Evolutionary conservation across 495 filamentous ascomycete species (phyloP).

Genomic region (Darksidea phi): DNA sequence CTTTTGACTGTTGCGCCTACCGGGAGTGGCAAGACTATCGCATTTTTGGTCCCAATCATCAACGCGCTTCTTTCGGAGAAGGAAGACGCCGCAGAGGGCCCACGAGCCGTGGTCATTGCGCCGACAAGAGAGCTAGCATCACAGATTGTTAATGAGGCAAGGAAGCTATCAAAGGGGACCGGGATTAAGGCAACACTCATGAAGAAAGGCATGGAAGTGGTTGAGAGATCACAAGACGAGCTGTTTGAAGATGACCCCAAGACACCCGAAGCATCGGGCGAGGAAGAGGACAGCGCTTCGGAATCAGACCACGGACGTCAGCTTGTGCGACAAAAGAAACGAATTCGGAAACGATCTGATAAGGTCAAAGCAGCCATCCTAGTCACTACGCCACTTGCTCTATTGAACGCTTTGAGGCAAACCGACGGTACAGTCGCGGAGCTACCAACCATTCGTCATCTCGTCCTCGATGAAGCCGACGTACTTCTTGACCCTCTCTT

Average conservation of each 20-base stretch:
- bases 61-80: constrained; percentile 63
- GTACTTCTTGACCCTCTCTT: constrained; percentile 90
- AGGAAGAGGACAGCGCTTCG: constrained; percentile 38
- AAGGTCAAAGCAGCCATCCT: constrained; percentile 71
- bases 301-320: constrained; percentile 2
- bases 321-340: constrained; percentile 35
- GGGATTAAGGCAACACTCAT: constrained; percentile 78
- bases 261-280: constrained; percentile 36
- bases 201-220: constrained; percentile 76
- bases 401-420: constrained; percentile 68
- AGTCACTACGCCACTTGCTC: constrained; percentile 78
- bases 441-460: constrained; percentile 63
- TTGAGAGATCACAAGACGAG: constrained; percentile 46
- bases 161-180: constrained; percentile 74
- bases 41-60: constrained; percentile 83
- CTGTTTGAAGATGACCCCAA: constrained; percentile 27
- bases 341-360: constrained; percentile 30
- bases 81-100: constrained; percentile 33
- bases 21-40: constrained; percentile 94
- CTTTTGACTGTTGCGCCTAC: constrained; percentile 88
- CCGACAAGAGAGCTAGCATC: constrained; percentile 89
- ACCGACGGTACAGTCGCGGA: constrained; percentile 46
- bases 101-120: constrained; percentile 70
- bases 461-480: constrained; percentile 93
- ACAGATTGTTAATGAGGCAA: constrained; percentile 90